Percentiles rank a stretch among this genome's conserved stretches.
Evolutionary conservation across 306 rosid genomes (phyloP).

Genomic region (Malus asiatica): DNA sequence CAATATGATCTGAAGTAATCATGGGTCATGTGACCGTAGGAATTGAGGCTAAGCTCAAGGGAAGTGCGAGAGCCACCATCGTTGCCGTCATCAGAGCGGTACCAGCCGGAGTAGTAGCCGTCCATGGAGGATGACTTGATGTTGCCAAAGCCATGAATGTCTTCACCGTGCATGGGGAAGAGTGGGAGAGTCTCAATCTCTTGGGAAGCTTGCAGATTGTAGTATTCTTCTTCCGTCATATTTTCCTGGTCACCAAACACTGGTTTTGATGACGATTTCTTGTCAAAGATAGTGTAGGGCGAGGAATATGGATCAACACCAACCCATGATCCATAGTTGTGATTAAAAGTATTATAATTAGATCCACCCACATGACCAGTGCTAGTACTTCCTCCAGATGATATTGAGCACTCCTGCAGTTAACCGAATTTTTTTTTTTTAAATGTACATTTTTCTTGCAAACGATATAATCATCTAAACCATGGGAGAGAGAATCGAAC

Average conservation of each 20-base stretch:
- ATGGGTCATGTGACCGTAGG: conserved; percentile 51
- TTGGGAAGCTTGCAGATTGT: not conserved
- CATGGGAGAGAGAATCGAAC: not conserved
- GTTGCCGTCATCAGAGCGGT: conserved; percentile 24
- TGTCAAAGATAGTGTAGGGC: conserved; percentile 42
- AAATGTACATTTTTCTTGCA: not conserved
- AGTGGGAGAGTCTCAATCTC: conserved; percentile 91
- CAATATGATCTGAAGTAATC: conserved; percentile 28
- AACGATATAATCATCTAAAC: not conserved
- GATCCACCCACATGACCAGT: conserved; percentile 34
- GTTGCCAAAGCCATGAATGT: conserved; percentile 52
- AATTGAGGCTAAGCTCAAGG: conserved; percentile 81
- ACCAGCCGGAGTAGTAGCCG: conserved; percentile 47
- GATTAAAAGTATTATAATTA: conserved; percentile 3
- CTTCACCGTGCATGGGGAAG: conserved; percentile 85
- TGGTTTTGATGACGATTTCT: conserved; percentile 21
- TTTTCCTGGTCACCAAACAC: not conserved
- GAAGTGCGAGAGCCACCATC: conserved; percentile 45
- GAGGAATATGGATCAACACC: conserved; percentile 63
- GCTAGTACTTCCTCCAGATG: conserved; percentile 39
- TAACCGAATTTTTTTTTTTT: not conserved
- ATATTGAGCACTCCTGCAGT: conserved; percentile 57
- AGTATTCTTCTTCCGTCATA: conserved; percentile 18
- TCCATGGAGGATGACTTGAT: conserved; percentile 39
- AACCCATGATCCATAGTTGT: conserved; percentile 49